Conservation (phyloP, 108 stramenopile genomes). For the Mediolabrus comicus region DNA sequence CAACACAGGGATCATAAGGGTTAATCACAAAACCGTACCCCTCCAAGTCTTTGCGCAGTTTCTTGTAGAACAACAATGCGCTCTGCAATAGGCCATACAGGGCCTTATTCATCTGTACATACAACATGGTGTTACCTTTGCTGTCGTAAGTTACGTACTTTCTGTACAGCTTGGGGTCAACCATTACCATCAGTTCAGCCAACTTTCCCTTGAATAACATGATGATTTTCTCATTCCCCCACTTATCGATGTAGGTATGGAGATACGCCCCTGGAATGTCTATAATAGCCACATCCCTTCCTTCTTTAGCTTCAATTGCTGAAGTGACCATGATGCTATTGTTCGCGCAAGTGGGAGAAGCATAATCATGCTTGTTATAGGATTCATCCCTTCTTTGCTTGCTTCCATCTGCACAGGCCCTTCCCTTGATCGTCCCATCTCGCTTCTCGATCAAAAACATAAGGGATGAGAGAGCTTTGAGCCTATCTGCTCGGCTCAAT, state of each 20-base stretch:
- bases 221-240: too few relatives aligned
- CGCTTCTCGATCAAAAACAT: conserved; percentile 41
- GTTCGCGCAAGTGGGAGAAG: conserved; percentile 23
- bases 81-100: conserved; percentile 1
- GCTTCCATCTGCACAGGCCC: conserved; percentile 27
- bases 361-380: conserved; percentile 18
- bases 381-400: conserved; percentile 20
- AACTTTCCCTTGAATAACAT: too few relatives aligned
- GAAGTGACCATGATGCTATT: conserved; percentile 32
- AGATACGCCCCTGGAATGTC: conserved; percentile 42
- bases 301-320: conserved; percentile 35
- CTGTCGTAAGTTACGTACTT: conserved; percentile 3
- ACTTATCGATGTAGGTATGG: conserved; percentile 3
- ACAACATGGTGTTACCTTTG: conserved; percentile 12
- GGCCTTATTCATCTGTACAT: conserved; percentile 2
- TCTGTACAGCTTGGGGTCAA: conserved; percentile 1
- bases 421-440: conserved; percentile 15
- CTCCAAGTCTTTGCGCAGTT: background rate
- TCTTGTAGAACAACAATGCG: conserved; percentile 2
- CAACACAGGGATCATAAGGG: conserved; percentile 11
- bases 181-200: conserved; percentile 13
- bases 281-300: conserved; percentile 20
- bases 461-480: conserved; percentile 13
- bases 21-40: background rate
- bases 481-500: conserved; percentile 19